Evolutionary conservation across 129 eudicot genomes (phyloP).

Genomic region (Pulicaria dysenterica): DNA sequence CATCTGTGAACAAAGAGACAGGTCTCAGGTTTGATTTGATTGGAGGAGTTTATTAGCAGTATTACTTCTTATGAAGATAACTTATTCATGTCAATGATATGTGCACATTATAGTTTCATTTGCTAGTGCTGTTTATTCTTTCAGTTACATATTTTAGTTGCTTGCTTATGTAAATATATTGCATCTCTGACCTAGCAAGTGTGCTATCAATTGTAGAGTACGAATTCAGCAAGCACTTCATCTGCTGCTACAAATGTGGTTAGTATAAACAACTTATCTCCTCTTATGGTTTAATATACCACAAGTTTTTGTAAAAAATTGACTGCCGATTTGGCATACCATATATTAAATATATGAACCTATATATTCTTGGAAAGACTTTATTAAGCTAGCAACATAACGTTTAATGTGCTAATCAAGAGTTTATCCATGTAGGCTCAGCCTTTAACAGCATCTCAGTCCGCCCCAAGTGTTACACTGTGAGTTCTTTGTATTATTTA

Average conservation of each 20-base stretch:
- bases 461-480: constrained; percentile 38
- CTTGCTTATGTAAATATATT: too few species aligned
- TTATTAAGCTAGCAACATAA: background rate
- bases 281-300: background rate
- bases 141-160: too few species aligned
- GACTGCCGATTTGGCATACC: background rate
- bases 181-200: background rate
- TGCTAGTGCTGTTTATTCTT: too few species aligned
- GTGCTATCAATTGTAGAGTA: constrained; percentile 40
- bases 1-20: too few species aligned
- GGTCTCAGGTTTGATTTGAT: too few species aligned
- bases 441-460: constrained; percentile 45
- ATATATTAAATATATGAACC: background rate
- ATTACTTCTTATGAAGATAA: too few species aligned
- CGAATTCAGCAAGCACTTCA: constrained; percentile 45
- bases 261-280: constrained; percentile 23
- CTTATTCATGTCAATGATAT: too few species aligned
- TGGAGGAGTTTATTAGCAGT: too few species aligned
- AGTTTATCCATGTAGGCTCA: constrained; percentile 38
- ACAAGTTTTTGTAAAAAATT: background rate
- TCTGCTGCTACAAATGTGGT: constrained; percentile 51
- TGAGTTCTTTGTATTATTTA: constrained; percentile 34
- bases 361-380: background rate
- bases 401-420: constrained; percentile 28
- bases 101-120: too few species aligned